Percentiles rank a stretch among this genome's conserved stretches.
Evolutionary conservation across 345 rosid genomes (phyloP).

Genomic region (Dipteronia dyeriana): DNA sequence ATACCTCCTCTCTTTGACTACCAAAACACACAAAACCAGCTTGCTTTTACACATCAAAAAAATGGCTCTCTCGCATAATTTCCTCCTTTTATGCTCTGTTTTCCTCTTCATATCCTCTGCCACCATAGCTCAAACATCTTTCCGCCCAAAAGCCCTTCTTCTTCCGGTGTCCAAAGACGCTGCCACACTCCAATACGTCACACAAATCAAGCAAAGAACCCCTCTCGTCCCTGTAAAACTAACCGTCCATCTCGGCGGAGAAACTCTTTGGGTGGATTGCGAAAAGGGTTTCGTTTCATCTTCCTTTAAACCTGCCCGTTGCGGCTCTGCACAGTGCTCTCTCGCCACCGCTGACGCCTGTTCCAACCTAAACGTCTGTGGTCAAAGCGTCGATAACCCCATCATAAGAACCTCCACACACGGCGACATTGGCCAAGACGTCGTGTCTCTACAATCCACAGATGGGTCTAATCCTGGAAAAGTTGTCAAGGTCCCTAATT

Average conservation of each 20-base stretch:
- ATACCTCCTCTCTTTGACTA: neutral
- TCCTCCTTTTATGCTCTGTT: constrained; percentile 5
- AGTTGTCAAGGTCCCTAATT: constrained; percentile 19
- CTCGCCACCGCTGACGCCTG: constrained; percentile 25
- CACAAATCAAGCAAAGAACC: constrained; percentile 24
- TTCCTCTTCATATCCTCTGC: constrained; percentile 12
- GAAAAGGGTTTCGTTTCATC: constrained; percentile 32
- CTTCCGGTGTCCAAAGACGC: constrained; percentile 28
- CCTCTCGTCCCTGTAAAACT: constrained; percentile 27
- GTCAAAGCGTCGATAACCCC: constrained; percentile 23
- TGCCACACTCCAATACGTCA: constrained; percentile 26
- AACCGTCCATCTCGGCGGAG: constrained; percentile 38
- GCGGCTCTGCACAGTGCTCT: constrained; percentile 31
- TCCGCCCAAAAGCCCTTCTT: constrained; percentile 31
- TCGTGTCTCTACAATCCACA: constrained; percentile 23
- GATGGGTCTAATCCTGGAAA: constrained; percentile 33
- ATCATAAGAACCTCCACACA: constrained; percentile 2
- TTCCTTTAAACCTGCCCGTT: constrained; percentile 24
- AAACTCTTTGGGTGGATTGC: constrained; percentile 42
- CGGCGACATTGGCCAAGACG: constrained; percentile 32
- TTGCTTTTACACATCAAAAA: neutral
- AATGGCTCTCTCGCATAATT: neutral
- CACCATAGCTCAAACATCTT: constrained; percentile 12
- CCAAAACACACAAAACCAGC: neutral
- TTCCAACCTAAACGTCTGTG: constrained; percentile 28